Conservation (phyloP, 768 basidiomycete genomes). For the Boletus vinaceobasis region DNA sequence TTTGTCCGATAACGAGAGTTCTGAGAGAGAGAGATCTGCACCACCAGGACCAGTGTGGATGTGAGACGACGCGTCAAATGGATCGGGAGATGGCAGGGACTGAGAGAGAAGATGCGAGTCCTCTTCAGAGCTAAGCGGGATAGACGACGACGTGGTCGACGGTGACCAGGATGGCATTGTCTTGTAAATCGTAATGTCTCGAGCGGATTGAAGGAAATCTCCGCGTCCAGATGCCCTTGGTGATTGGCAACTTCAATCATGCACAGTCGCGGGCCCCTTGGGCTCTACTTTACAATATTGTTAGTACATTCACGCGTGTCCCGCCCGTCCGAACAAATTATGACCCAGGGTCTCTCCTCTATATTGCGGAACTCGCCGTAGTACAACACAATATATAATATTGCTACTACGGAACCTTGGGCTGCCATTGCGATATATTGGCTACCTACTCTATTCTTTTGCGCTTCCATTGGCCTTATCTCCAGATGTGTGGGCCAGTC, state of each 20-base stretch:
- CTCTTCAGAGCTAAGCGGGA: slow-evolving; percentile 19
- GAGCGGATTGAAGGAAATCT: neutral
- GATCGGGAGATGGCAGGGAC: slow-evolving; percentile 37
- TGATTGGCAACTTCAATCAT: neutral
- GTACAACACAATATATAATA: neutral
- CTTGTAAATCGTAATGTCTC: neutral
- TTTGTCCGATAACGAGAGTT: slow-evolving; percentile 45
- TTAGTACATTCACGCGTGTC: neutral
- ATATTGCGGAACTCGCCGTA: neutral
- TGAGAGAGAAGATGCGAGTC: slow-evolving; percentile 47
- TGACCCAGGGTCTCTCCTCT: neutral
- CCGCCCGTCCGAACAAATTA: neutral
- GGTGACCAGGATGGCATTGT: slow-evolving; percentile 30
- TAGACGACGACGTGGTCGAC: slow-evolving; percentile 30
- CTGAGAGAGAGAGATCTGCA: slow-evolving; percentile 56
- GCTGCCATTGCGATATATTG: neutral
- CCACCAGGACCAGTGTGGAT: slow-evolving; percentile 41
- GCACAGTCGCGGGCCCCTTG: neutral
- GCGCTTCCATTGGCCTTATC: slow-evolving; percentile 9
- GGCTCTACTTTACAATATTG: neutral
- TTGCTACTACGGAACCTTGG: neutral
- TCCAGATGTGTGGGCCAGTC: neutral
- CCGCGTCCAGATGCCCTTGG: neutral
- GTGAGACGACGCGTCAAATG: slow-evolving; percentile 28
- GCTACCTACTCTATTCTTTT: slow-evolving; percentile 9